These are phyloP conservation scores for Vaccinium macrocarpon DNA, from an alignment of 148 eudicot genomes.

Conservation along the genomic window DNA sequence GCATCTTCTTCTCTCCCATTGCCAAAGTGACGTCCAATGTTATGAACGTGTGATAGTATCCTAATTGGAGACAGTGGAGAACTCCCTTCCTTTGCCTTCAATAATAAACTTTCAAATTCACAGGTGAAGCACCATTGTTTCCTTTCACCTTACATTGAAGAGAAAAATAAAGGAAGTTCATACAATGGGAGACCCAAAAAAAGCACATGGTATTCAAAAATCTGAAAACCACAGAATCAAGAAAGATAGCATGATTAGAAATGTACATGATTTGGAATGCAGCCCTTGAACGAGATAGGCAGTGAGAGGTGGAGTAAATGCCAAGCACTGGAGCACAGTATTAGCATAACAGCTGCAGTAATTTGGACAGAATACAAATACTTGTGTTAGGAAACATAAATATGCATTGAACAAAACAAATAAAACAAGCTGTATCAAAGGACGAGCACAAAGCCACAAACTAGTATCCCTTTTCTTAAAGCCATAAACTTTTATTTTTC, in stretches of 20 bases:
- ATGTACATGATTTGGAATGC: conserved; percentile 80
- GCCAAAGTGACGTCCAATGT: conserved; percentile 62
- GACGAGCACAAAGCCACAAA: not conserved
- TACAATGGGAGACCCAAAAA: not conserved
- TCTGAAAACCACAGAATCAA: not conserved
- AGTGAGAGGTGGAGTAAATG: conserved; percentile 84
- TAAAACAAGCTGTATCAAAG: not conserved
- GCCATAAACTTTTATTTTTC: not conserved
- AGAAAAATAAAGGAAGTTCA: conserved; percentile 9
- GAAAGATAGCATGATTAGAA: conserved; percentile 12
- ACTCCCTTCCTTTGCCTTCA: conserved; percentile 50
- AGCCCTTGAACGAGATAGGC: conserved; percentile 82
- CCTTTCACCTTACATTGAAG: conserved; percentile 45
- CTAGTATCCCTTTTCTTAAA: not conserved
- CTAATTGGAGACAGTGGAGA: conserved; percentile 57
- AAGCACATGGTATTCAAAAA: not conserved
- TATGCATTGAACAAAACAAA: not conserved
- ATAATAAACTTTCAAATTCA: conserved; percentile 63
- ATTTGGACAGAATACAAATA: not conserved
- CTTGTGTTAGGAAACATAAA: conserved; percentile 5
- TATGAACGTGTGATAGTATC: conserved; percentile 64
- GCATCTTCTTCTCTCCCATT: conserved; percentile 90
- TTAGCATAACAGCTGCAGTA: conserved; percentile 83
- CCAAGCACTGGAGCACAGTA: conserved; percentile 83
- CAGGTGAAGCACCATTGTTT: conserved; percentile 86